Base-by-base conservation (phyloP, 441 rosid species). In the Oxalis stricta region DNA sequence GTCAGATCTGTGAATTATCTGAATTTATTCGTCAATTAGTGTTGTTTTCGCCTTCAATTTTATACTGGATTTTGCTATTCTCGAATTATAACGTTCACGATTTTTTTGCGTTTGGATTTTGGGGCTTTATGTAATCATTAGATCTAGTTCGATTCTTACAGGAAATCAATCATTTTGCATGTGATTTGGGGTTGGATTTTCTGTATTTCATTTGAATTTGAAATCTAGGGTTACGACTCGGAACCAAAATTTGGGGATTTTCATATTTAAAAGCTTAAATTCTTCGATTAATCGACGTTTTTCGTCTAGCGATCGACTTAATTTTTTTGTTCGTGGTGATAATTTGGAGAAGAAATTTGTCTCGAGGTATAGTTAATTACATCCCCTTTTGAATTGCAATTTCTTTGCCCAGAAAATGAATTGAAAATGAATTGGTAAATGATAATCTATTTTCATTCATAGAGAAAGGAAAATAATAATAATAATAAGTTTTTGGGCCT, bases 211-310 rank as follows among this genome's bases (percentile, higher is more conserved):
- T 18, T 0, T 30, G n/a, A 15, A 41, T 60, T 37, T 21, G 20
- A 44, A 61, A 57, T 47, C 68, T 64, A 58, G 55, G 65, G 58
- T 48, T 64, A 54, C 52, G 52, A 30, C 48, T 38, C 17, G n/a
- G 3, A n/a, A n/a, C 12, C 9, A 17, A 19, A 44, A 15, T 34
- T 61, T 28, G 57, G 61, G 44, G 14, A 28, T 54, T 45, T 26
- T 10, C 7, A 9, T 24, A 23, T 11, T 30, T 55, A 18, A 21
- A 29, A 46, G 28, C 11, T 35, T 11, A 44, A 1, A 23, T 16
- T 10, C 5, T 9, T 38, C 7, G 7, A n/a, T 22, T 34, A 34
- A 4, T 44, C 0, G 20, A 12, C 20, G 17, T 28, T 26, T 20
- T 13, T n/a, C n/a, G n/a, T n/a, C n/a, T n/a, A n/a, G n/a, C n/a